Percentiles rank a stretch among this genome's conserved stretches.
Conservation (phyloP, 1,139 yeast genomes). For the Yamadazyma pseudoaaseri region DNA sequence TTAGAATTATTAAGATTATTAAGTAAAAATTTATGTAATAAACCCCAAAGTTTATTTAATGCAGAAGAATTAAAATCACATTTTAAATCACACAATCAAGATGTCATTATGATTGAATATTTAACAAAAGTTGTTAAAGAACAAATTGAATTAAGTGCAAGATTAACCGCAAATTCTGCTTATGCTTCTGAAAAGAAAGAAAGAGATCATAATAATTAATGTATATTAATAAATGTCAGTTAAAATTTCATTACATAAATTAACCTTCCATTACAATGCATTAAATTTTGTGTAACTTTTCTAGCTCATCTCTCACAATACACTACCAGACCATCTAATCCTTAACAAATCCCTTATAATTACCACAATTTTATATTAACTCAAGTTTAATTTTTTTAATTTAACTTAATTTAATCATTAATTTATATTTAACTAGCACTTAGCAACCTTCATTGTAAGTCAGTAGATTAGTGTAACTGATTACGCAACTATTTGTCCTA, state of each 20-base stretch:
- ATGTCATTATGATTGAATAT: slow-evolving; percentile 79
- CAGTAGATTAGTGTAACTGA: slow-evolving; percentile 1
- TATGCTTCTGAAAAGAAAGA: slow-evolving; percentile 25
- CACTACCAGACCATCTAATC: no score
- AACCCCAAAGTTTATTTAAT: slow-evolving; percentile 59
- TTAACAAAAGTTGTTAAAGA: slow-evolving; percentile 83
- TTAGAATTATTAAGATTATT: slow-evolving; percentile 64
- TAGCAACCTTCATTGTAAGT: no score
- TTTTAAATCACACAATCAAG: slow-evolving; percentile 76
- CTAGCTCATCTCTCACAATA: not conserved
- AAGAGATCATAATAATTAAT: slow-evolving; percentile 9
- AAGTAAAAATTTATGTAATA: slow-evolving; percentile 58
- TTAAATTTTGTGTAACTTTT: not conserved
- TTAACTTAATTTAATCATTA: no score
- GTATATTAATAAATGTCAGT: slow-evolving; percentile 2
- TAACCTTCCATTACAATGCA: no score
- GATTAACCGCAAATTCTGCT: slow-evolving; percentile 52
- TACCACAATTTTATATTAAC: no score
- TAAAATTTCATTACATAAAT: no score
- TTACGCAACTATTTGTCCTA: slow-evolving; percentile 6
- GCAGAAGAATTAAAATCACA: slow-evolving; percentile 56
- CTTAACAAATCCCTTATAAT: no score
- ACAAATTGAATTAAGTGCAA: slow-evolving; percentile 77
- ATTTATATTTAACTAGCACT: no score
- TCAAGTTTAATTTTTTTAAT: no score